A percentile compares a stretch with the other conserved stretches of the same genome.
Evolutionary conservation across 2,329 filamentous ascomycete genomes (phyloP).

Genomic region (Diplodia intermedia): DNA sequence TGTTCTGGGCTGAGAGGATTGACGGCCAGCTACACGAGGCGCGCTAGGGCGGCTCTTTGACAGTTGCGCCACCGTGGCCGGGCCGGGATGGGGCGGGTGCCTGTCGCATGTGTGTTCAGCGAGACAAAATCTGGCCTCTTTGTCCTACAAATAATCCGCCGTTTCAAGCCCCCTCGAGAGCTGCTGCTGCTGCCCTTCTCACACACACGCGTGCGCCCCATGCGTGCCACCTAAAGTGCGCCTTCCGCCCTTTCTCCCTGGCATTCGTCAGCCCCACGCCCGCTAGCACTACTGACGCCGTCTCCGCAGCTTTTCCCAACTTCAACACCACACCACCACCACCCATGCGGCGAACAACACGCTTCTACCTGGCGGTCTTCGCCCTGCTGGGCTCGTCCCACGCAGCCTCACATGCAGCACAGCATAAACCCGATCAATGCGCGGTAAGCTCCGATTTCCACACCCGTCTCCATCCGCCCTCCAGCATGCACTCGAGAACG

Average conservation of each 20-base stretch:
- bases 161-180: neutral
- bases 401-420: conserved; percentile 49
- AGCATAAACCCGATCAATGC: conserved; percentile 57
- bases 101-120: conserved; percentile 21
- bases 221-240: conserved; percentile 12
- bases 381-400: conserved; percentile 61
- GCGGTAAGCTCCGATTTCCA: conserved; percentile 56
- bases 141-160: conserved; percentile 35
- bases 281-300: conserved; percentile 30
- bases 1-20: conserved; percentile 16
- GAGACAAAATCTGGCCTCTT: conserved; percentile 49
- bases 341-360: conserved; percentile 60
- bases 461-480: conserved; percentile 34
- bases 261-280: neutral
- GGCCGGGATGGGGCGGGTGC: conserved; percentile 10
- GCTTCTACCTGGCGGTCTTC: conserved; percentile 69
- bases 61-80: conserved; percentile 28
- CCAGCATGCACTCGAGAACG: neutral
- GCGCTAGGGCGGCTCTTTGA: conserved; percentile 13
- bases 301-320: conserved; percentile 24
- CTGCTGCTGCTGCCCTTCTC: neutral
- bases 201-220: neutral
- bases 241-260: conserved; percentile 1
- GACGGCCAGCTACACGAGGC: neutral
- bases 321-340: conserved; percentile 18